Conservation (phyloP, 2,329 filamentous ascomycete species). For the Sporothrix sp. region DNA sequence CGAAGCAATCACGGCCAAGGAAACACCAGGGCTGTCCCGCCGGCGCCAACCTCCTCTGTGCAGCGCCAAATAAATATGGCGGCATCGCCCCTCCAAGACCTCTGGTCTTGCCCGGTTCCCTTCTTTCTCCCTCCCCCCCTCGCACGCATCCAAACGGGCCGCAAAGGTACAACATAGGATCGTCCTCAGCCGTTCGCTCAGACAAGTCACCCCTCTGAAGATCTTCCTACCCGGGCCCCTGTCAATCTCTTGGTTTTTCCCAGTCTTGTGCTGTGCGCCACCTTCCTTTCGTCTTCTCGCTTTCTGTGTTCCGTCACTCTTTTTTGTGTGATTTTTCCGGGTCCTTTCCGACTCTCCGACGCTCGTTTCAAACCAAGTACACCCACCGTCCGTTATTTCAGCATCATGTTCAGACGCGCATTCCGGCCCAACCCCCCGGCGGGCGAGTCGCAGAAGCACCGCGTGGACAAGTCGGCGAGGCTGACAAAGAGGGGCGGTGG, state of each 20-base stretch:
- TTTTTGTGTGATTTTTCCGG: conserved; percentile 22
- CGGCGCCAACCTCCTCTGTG: conserved; percentile 1
- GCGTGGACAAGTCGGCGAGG: conserved; percentile 81
- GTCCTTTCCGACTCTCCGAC: conserved; percentile 10
- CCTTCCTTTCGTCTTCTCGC: conserved; percentile 24
- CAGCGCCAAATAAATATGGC: conserved; percentile 9
- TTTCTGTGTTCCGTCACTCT: conserved; percentile 23
- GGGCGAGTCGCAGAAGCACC: conserved; percentile 36
- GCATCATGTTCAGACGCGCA: conserved; percentile 84
- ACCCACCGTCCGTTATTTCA: conserved; percentile 11
- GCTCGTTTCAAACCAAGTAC: background rate
- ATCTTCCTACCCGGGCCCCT: conserved; percentile 46
- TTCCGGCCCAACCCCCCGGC: conserved; percentile 57
- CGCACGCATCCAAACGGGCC: conserved; percentile 46
- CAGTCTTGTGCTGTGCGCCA: conserved; percentile 27
- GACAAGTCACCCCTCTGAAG: conserved; percentile 26
- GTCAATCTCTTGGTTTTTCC: conserved; percentile 38
- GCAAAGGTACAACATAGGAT: conserved; percentile 45
- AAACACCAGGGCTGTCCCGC: conserved; percentile 14
- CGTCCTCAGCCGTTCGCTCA: conserved; percentile 42
- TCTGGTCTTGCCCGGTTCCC: conserved; percentile 23
- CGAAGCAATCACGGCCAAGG: conserved; percentile 11
- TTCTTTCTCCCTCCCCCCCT: conserved; percentile 42
- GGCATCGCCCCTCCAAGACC: conserved; percentile 23
- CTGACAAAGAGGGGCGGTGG: conserved; percentile 54